Evolutionary conservation across 2,329 filamentous ascomycete species (phyloP).

Genomic region (Sporothrix euskadiensis): DNA sequence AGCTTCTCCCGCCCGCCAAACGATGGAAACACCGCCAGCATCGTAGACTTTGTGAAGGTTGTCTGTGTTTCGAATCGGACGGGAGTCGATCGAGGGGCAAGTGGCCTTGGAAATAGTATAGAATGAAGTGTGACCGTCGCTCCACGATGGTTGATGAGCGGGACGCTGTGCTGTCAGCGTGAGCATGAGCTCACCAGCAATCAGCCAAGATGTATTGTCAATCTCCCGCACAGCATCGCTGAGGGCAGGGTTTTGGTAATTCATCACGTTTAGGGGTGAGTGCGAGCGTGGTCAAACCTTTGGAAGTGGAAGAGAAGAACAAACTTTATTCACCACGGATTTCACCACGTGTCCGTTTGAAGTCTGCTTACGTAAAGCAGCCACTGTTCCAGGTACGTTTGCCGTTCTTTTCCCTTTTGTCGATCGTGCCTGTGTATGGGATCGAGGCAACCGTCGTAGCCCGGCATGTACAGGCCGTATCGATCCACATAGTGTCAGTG

Average conservation of each 20-base stretch:
- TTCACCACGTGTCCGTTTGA: background rate
- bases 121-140: background rate
- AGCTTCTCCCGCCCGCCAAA: constrained; percentile 1
- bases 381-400: background rate
- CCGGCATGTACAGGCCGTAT: background rate
- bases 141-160: constrained; percentile 9
- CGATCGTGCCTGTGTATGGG: background rate
- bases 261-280: background rate
- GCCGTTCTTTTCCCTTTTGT: background rate
- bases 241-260: background rate
- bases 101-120: background rate
- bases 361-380: background rate
- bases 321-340: background rate
- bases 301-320: background rate
- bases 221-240: constrained; percentile 2
- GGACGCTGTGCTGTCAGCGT: background rate
- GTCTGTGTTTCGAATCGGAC: background rate
- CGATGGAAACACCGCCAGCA: background rate
- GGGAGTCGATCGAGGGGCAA: background rate
- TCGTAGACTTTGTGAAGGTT: constrained; percentile 5
- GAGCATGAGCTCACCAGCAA: background rate
- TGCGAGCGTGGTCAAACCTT: background rate
- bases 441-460: background rate
- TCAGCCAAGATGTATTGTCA: background rate
- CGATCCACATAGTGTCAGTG: background rate